Percentiles rank a stretch among this genome's conserved stretches.
These are phyloP conservation scores for Logfia minima DNA, from an alignment of 129 eudicot species.

Conservation along the genomic window DNA sequence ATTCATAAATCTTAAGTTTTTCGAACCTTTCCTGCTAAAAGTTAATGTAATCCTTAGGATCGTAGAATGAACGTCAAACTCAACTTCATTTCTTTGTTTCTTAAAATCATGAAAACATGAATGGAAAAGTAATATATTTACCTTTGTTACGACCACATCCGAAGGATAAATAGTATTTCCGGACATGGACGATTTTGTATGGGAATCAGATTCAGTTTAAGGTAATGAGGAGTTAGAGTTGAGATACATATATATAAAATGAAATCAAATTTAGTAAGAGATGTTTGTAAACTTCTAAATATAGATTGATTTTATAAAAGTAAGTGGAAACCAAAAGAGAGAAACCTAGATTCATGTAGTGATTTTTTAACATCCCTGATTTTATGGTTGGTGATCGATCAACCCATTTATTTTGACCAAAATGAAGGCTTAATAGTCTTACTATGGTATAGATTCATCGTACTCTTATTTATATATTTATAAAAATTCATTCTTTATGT, in stretches of 20 bases:
- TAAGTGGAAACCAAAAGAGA: conserved; percentile 12
- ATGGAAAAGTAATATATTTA: conserved; percentile 10
- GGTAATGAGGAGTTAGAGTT: conserved; percentile 21
- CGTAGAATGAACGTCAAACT: conserved; percentile 11
- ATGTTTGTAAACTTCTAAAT: conserved; percentile 20
- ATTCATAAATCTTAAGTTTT: conserved; percentile 51
- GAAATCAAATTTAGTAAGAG: conserved; percentile 18
- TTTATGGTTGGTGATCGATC: conserved; percentile 32
- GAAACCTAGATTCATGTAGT: conserved; percentile 50
- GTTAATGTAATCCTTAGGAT: background rate
- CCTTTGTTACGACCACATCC: conserved; percentile 44
- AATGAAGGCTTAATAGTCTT: background rate
- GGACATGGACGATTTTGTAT: conserved; percentile 37
- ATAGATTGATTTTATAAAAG: conserved; percentile 7
- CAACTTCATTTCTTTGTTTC: background rate
- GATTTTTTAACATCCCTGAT: conserved; percentile 64
- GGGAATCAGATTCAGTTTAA: conserved; percentile 39
- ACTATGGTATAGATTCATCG: too few species aligned
- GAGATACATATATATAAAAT: conserved; percentile 8
- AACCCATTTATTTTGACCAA: background rate
- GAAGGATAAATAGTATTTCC: conserved; percentile 38
- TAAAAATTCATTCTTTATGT: too few species aligned
- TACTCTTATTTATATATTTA: too few species aligned
- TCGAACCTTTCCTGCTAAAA: conserved; percentile 62
- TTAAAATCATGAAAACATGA: background rate